Evolutionary conservation across 2,329 filamentous ascomycete genomes (phyloP).

Genomic region (Neonectria magnoliae): DNA sequence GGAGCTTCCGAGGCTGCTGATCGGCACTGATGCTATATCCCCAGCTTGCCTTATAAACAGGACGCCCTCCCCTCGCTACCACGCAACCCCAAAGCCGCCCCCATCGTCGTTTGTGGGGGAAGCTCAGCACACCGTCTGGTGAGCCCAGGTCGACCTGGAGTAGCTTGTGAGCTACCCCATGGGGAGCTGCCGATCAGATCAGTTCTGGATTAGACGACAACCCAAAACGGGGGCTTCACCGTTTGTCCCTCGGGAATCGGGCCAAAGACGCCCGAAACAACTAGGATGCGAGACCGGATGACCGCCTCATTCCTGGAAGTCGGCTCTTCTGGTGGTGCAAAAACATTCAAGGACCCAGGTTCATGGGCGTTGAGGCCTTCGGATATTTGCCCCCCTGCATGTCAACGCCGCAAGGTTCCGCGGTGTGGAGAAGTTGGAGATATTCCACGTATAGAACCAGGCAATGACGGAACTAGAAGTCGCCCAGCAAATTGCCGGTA

Average conservation of each 20-base stretch:
- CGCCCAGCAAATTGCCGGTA: not conserved
- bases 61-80: not conserved
- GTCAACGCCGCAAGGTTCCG: slow-evolving; percentile 17
- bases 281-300: slow-evolving; percentile 4
- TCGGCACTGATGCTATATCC: not conserved
- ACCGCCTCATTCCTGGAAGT: not conserved
- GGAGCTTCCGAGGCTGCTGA: slow-evolving; percentile 11
- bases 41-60: slow-evolving; percentile 27
- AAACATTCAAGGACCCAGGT: not conserved
- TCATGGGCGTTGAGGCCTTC: slow-evolving; percentile 6
- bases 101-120: slow-evolving; percentile 38
- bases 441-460: slow-evolving; percentile 38
- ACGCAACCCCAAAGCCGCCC: slow-evolving; percentile 35
- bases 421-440: slow-evolving; percentile 25
- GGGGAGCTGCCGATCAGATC: slow-evolving; percentile 37
- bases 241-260: slow-evolving; percentile 33
- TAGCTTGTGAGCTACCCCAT: slow-evolving; percentile 34
- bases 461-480: slow-evolving; percentile 5
- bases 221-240: slow-evolving; percentile 25
- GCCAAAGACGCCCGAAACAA: slow-evolving; percentile 19
- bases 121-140: not conserved
- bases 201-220: slow-evolving; percentile 30
- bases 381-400: slow-evolving; percentile 18
- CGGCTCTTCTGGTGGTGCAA: not conserved
- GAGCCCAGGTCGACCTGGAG: slow-evolving; percentile 23